Base-by-base conservation (phyloP, 169 alveolate genomes). In the Cryptosporidium sp. region DNA sequence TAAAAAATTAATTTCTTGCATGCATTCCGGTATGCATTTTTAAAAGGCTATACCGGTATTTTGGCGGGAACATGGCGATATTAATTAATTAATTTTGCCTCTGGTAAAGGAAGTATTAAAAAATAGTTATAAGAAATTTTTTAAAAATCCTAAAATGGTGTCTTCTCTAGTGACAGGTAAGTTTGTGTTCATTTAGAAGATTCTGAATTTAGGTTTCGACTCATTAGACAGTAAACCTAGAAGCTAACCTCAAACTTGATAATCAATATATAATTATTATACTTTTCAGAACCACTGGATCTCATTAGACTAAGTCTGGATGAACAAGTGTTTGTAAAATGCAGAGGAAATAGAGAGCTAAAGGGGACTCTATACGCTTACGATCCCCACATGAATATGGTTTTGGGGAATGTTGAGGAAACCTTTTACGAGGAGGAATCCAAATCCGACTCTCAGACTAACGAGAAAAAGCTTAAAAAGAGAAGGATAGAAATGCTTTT, bases 351-450 rank as follows among this genome's bases (percentile, higher is more conserved):
- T 41, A 89, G 98, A 33, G 97, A 96, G 59, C 85, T 96, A n/a
- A 92, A 87, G 37, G 98, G 98, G 29, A 95, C 86, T 29, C 93
- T 96, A 31, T 96, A 96, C 97, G 98, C 98, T 14, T 96, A 92
- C 61, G 98, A 96, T 86, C 96, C 93, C 39, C 98, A 96, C 92
- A 86, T 97, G 50, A 96, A 96, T 84, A 94, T 96, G 97, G 95
- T 96, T 48, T 94, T 96, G 45, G 96, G 97, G 7, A 96, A 96
- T 43, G 98, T 94, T 31, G 95, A 92, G 69, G 98, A 96, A 84
- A 95, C 94, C 51, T 91, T 92, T 35, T 92, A 94, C 39, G 94
- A 95, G 6, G 85, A 86, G 16, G 85, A 51, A 10, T 86, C 70
- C 1, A 67, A 21, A 10, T 71, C 86, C 9, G 70, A 75, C 26